Base-by-base conservation (phyloP, 352 stramenopile genomes). In the Globisporangium acanthophoron region DNA sequence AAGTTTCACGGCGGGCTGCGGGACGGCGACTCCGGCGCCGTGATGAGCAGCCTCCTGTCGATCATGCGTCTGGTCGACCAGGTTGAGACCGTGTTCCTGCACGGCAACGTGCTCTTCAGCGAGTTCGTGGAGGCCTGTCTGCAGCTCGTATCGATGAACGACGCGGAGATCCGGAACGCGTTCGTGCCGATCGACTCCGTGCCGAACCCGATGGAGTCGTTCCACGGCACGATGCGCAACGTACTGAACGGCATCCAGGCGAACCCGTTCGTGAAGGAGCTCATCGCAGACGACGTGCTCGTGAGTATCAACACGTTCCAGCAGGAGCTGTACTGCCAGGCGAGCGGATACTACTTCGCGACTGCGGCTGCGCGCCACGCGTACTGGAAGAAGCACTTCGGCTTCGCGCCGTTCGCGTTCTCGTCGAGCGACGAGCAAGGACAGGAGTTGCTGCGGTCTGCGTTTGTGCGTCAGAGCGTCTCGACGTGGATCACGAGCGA, bases 201-300 rank as follows among this genome's bases (percentile, higher is more conserved):
- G 47, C 81, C 81, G 8, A 80, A 70, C 37, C 77, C 77, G 12
- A 79, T 87, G 52, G 81, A 91, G 51, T 87, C 78, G 45, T 88
- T 91, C 60, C 81, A 91, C 58, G 76, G 77, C 54, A 88, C 76
- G 3, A 66, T 91, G 33, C 74, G 81, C 55, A 92, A 90, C 46
- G 71, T 91, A 21, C 53, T 91, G 24, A 87, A 87, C 51, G 70
- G 66, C 27, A 66, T 90, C 9, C 71, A 93, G 54, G 71, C 67
- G 37, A 93, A 90, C 44, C 69, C 66, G n/a, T 87, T 67, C 50
- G 75, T 90, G 21, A 70, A 75, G 37, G 80, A 91, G 40, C 73
- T 90, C 20, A 54, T 93, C 31, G 71, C 68, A 4, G 67, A 76
- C 29, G 67, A 85, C 33, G 69, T 85, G 45, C 66, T 85, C 52